A percentile compares a stretch with the other conserved stretches of the same genome.
Evolutionary conservation across 768 basidiomycete species (phyloP).

Genomic region (Boletellus ananiceps): DNA sequence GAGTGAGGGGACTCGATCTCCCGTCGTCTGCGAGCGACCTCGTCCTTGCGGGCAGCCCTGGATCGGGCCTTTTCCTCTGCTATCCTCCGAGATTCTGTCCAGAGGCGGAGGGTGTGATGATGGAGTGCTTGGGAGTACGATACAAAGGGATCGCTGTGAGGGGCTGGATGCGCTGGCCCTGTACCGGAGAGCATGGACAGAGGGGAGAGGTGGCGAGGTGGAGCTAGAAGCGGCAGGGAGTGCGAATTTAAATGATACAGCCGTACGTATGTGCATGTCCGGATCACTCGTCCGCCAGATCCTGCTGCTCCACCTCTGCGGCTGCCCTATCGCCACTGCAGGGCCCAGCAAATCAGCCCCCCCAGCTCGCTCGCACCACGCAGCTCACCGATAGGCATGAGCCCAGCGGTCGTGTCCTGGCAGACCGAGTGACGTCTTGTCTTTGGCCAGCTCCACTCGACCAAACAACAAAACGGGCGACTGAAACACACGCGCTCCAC

Average conservation of each 20-base stretch:
- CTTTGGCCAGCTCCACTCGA: neutral
- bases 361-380: neutral
- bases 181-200: slow-evolving; percentile 17
- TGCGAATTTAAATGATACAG: slow-evolving; percentile 24
- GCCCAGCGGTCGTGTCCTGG: neutral
- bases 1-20: slow-evolving; percentile 13
- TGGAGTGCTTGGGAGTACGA: slow-evolving; percentile 63
- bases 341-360: slow-evolving; percentile 1
- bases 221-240: slow-evolving; percentile 5
- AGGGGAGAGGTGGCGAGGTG: slow-evolving; percentile 10
- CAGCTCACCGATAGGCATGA: neutral
- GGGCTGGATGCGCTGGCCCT: slow-evolving; percentile 3
- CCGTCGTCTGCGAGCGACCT: slow-evolving; percentile 21
- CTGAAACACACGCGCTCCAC: slow-evolving; percentile 26
- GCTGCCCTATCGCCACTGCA: slow-evolving; percentile 2
- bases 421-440: neutral
- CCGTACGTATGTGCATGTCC: slow-evolving; percentile 12
- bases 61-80: slow-evolving; percentile 47
- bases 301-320: slow-evolving; percentile 24
- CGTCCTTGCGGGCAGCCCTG: slow-evolving; percentile 27
- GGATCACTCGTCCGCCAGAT: slow-evolving; percentile 24
- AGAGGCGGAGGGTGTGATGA: slow-evolving; percentile 61
- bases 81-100: slow-evolving; percentile 59
- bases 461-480: neutral
- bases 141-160: slow-evolving; percentile 35